These are phyloP conservation scores for Alternaria incomplexa DNA, from an alignment of 2,329 filamentous ascomycete genomes.

Conservation along the genomic window DNA sequence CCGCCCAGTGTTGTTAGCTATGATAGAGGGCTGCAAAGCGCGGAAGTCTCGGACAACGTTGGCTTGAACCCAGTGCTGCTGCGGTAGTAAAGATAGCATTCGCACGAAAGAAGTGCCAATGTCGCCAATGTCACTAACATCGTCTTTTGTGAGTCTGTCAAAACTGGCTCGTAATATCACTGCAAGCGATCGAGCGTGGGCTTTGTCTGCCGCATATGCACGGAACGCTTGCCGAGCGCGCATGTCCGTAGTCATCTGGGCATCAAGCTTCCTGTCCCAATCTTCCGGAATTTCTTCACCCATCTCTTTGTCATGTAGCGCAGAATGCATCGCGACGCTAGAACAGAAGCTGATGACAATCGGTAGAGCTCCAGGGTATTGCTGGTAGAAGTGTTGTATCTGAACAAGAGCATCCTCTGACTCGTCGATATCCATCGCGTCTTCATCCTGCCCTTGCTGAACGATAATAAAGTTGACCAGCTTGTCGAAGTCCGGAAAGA, in stretches of 20 bases:
- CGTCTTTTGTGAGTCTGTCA: constrained; percentile 51
- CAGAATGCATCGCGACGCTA: constrained; percentile 65
- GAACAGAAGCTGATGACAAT: constrained; percentile 74
- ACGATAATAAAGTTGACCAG: constrained; percentile 56
- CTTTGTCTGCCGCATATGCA: constrained; percentile 50
- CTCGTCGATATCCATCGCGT: constrained; percentile 42
- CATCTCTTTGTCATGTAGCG: constrained; percentile 55
- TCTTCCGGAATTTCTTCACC: constrained; percentile 70
- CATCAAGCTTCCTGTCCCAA: constrained; percentile 83
- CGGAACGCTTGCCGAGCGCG: constrained; percentile 66
- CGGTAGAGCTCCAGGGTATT: constrained; percentile 63
- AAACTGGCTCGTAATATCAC: constrained; percentile 54
- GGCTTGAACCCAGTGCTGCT: constrained; percentile 48
- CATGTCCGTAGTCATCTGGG: constrained; percentile 73
- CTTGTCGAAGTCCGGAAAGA: constrained; percentile 53
- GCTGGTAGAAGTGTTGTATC: constrained; percentile 41
- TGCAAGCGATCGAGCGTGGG: constrained; percentile 47
- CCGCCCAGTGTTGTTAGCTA: constrained; percentile 74
- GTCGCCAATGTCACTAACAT: constrained; percentile 51
- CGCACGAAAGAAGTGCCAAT: constrained; percentile 60
- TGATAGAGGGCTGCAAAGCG: constrained; percentile 65
- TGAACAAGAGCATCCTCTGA: constrained; percentile 31
- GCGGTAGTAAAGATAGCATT: constrained; percentile 62
- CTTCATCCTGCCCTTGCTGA: constrained; percentile 41
- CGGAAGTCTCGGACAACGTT: constrained; percentile 43